Conservation (phyloP, 441 rosid species). For the Gossypium gossypioides region DNA sequence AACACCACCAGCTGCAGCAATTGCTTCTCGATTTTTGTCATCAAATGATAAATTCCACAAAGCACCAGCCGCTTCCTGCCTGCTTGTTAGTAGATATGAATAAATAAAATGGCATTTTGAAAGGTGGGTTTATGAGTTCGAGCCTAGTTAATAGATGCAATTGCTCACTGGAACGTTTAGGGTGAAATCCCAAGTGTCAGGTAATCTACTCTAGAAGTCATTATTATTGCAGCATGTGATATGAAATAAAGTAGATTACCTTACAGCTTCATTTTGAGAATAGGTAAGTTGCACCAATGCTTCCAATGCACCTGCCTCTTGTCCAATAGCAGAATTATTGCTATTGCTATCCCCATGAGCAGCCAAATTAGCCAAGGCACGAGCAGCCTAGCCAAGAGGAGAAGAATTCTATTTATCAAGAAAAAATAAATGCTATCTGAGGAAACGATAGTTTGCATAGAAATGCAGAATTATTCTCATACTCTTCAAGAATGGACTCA, state of each 20-base stretch:
- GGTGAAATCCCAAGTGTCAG: not conserved
- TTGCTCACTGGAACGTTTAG: not conserved
- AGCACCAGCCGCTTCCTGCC: constrained; percentile 98
- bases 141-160: not conserved
- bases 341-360: constrained; percentile 95
- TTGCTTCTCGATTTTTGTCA: constrained; percentile 87
- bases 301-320: constrained; percentile 89
- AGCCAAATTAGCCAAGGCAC: constrained; percentile 92
- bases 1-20: constrained; percentile 84
- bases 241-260: constrained; percentile 30
- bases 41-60: constrained; percentile 91
- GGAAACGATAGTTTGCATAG: not conserved
- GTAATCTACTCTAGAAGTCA: not conserved
- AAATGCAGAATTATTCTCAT: not conserved
- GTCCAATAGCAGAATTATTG: constrained; percentile 91
- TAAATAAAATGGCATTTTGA: not conserved
- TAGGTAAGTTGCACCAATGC: constrained; percentile 83
- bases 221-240: not conserved
- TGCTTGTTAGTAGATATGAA: constrained; percentile 23
- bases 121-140: not conserved
- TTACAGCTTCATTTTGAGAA: constrained; percentile 85
- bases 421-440: not conserved
- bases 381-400: constrained; percentile 60
- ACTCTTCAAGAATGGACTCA: not conserved
- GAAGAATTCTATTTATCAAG: not conserved